A percentile compares a stretch with the other conserved stretches of the same genome.
phyloP scores from a whole-genome alignment of 129 eudicot species.

The Flaveria ramosissima region DNA sequence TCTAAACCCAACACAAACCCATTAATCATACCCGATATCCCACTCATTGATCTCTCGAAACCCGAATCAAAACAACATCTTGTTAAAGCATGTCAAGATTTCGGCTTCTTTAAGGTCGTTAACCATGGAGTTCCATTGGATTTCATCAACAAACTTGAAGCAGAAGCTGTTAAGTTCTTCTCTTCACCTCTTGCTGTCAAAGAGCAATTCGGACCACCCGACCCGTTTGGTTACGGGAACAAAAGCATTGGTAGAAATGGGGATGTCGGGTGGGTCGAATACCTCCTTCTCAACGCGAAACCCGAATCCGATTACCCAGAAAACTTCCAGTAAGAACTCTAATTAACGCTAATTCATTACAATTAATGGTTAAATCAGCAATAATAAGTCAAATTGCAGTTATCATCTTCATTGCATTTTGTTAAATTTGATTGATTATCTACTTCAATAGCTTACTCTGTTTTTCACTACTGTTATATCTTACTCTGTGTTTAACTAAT shows the following conservation, averaged over 20 bases:
- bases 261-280: slow-evolving; percentile 84
- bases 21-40: slow-evolving; percentile 50
- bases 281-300: slow-evolving; percentile 65
- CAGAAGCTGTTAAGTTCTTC: slow-evolving; percentile 69
- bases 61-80: slow-evolving; percentile 69
- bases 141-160: slow-evolving; percentile 53
- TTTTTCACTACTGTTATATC: too few species aligned
- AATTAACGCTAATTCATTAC: too few species aligned
- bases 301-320: slow-evolving; percentile 51
- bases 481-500: too few species aligned
- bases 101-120: slow-evolving; percentile 75
- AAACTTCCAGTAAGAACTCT: slow-evolving; percentile 48
- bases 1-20: slow-evolving; percentile 43
- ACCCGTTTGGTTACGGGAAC: slow-evolving; percentile 85
- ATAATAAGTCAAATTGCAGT: not conserved
- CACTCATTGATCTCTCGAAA: slow-evolving; percentile 75
- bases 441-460: too few species aligned
- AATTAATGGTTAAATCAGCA: too few species aligned
- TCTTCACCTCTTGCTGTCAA: slow-evolving; percentile 56
- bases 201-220: slow-evolving; percentile 55
- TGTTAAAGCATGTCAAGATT: slow-evolving; percentile 73
- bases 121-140: slow-evolving; percentile 68
- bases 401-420: not conserved
- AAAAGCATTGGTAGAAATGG: slow-evolving; percentile 71
- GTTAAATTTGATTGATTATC: not conserved